phyloP scores from a whole-genome alignment of 306 rosid species.

The Notholithocarpus densiflorus region DNA sequence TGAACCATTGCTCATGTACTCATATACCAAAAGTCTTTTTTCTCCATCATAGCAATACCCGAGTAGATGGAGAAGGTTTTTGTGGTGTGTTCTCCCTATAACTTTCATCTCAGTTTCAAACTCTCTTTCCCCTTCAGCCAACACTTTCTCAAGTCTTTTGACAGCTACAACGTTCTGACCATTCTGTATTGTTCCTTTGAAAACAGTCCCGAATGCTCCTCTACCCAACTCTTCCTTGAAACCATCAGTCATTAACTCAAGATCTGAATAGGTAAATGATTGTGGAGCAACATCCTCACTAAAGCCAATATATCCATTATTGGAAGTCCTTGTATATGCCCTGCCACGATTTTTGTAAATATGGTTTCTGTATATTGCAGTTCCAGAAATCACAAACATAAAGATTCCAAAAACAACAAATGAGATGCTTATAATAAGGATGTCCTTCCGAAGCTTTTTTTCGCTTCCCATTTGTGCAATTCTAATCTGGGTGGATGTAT shows the following conservation, averaged over 20 bases:
- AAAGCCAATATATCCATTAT: background rate
- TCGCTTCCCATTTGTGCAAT: background rate
- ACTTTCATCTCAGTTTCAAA: too few species aligned
- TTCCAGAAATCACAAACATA: background rate
- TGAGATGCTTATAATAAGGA: background rate
- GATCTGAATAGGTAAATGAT: background rate
- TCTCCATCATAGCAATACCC: slow-evolving; percentile 23
- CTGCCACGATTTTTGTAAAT: background rate
- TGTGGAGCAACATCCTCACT: background rate
- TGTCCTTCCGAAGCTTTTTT: background rate
- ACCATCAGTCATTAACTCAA: too few species aligned
- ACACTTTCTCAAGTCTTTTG: too few species aligned
- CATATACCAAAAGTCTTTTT: slow-evolving; percentile 23
- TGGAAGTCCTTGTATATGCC: background rate
- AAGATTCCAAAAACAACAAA: slow-evolving; percentile 2
- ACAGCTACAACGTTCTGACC: slow-evolving; percentile 15
- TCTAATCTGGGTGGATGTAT: background rate
- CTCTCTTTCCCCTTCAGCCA: too few species aligned
- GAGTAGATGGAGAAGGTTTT: slow-evolving; percentile 22
- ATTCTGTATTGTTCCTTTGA: slow-evolving; percentile 9
- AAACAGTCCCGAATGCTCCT: slow-evolving; percentile 32
- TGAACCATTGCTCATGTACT: slow-evolving; percentile 29
- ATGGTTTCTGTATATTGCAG: background rate
- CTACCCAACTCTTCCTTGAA: slow-evolving; percentile 1
- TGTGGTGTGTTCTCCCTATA: background rate